Evolutionary conservation across 176 grass and related monocot genomes (phyloP).

Genomic region (Bromus sterilis): DNA sequence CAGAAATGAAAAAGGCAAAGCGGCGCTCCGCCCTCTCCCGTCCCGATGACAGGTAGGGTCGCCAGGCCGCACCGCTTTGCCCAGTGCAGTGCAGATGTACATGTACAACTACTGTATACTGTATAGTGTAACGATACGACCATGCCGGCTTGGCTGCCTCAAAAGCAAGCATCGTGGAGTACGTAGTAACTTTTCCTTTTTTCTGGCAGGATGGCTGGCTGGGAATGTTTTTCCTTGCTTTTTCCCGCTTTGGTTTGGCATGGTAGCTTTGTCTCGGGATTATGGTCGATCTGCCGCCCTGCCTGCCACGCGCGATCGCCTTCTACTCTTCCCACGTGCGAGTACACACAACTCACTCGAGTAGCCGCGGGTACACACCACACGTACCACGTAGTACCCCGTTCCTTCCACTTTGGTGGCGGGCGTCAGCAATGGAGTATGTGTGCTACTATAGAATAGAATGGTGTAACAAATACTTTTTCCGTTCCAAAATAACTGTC

Average conservation of each 20-base stretch:
- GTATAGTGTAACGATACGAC: neutral
- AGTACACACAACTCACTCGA: neutral
- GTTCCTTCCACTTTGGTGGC: neutral
- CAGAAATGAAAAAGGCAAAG: neutral
- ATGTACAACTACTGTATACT: too few species aligned
- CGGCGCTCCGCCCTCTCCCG: neutral
- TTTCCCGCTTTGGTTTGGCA: neutral
- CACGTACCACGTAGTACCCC: neutral
- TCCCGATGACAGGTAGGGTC: neutral
- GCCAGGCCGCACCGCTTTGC: neutral
- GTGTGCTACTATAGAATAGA: too few species aligned
- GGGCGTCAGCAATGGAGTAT: neutral
- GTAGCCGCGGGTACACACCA: neutral
- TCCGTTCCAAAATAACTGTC: too few species aligned
- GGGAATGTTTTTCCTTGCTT: neutral
- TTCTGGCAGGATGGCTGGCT: neutral
- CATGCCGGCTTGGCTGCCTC: neutral
- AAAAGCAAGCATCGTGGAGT: too few species aligned
- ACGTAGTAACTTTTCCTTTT: neutral
- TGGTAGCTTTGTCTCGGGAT: neutral
- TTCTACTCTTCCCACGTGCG: slow-evolving; percentile 22
- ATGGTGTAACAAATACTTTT: too few species aligned
- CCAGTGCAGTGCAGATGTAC: neutral
- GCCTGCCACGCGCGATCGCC: slow-evolving; percentile 23
- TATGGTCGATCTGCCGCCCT: slow-evolving; percentile 1